These are phyloP conservation scores for Nemania bipapillata DNA, from an alignment of 2,329 filamentous ascomycete genomes.

Conservation along the genomic window DNA sequence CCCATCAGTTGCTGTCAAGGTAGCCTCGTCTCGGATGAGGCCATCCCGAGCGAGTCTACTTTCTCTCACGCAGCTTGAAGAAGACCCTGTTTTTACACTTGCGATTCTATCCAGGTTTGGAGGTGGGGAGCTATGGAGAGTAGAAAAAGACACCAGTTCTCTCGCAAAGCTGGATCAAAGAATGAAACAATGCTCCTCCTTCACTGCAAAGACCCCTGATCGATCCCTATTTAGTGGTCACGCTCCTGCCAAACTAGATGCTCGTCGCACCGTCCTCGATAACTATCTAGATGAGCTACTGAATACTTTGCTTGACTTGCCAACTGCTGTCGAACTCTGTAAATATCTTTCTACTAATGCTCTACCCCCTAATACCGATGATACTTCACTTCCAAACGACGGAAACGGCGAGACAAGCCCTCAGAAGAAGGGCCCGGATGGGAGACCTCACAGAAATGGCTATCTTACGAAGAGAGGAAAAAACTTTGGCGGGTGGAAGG, in stretches of 20 bases:
- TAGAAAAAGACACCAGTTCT: constrained; percentile 89
- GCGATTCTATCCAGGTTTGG: constrained; percentile 83
- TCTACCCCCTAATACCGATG: constrained; percentile 70
- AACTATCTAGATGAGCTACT: constrained; percentile 86
- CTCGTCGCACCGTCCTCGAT: constrained; percentile 81
- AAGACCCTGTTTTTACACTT: constrained; percentile 93
- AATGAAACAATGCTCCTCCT: constrained; percentile 77
- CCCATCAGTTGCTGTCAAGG: constrained; percentile 83
- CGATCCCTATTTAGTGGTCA: constrained; percentile 88
- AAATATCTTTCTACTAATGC: constrained; percentile 80
- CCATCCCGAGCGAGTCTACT: constrained; percentile 88
- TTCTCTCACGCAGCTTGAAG: constrained; percentile 81
- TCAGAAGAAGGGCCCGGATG: constrained; percentile 67
- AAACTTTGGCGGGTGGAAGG: constrained; percentile 99
- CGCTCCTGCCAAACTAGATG: constrained; percentile 91
- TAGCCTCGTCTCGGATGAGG: constrained; percentile 93
- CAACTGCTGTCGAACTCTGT: constrained; percentile 82
- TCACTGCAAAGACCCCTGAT: constrained; percentile 83
- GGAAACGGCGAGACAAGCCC: constrained; percentile 53
- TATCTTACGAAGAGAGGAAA: constrained; percentile 97
- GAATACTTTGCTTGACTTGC: constrained; percentile 81
- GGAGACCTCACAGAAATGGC: constrained; percentile 79
- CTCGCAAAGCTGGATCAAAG: constrained; percentile 84
- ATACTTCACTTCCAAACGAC: constrained; percentile 57
- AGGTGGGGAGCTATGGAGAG: constrained; percentile 84